Evolutionary conservation across 148 eudicot species (phyloP), one percentile per base, ranked within the genome.

Genomic region (Cornus florida): DNA sequence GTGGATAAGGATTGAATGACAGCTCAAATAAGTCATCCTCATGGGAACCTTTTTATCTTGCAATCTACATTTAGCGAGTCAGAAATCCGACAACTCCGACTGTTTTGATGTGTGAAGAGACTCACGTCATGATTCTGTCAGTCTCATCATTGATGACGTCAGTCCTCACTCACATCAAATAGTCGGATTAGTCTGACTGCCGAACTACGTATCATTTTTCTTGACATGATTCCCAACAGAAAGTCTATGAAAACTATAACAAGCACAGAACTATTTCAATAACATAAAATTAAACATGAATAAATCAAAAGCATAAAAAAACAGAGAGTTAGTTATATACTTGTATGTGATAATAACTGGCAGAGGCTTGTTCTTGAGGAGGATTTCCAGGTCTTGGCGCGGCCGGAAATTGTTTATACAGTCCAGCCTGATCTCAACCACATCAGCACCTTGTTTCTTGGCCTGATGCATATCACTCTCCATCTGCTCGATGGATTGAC

Each of bases 401-500:
- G 85, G 81, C 12, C 17, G 22, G 60, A 88, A 83, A 56, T 68
- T 62, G 75, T 70, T 66, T 0, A 87, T 23, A 65, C 77, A 83
- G 38, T 87, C 88, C n/a, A 89, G 84, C 80, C 88, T 82, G 48
- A 89, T 75, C 82, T 89, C 90, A 9, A 87, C 89, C 9, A 84
- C 65, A 68, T 89, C 92, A 0, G 90, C 92, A 4, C 92, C 92
- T 38, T 87, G 75, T 10, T 79, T 48, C 72, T 82, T 87, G 3
- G 89, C 92, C 77, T 76, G 71, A 17, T 77, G 48, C 90, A 87
- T 89, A 31, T 78, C 89, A 17, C 13, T 65, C 78, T 83, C 32
- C 87, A 86, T 66, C 70, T 89, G 83, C 7, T 86, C 86, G 65
- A 86, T 83, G 3, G 84, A 82, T 46, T 77, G 75, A 69, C 83